Evolutionary conservation across 78 protist genomes (phyloP), one percentile per base, ranked within the genome.

Genomic region (Polysphondylium violaceum): DNA sequence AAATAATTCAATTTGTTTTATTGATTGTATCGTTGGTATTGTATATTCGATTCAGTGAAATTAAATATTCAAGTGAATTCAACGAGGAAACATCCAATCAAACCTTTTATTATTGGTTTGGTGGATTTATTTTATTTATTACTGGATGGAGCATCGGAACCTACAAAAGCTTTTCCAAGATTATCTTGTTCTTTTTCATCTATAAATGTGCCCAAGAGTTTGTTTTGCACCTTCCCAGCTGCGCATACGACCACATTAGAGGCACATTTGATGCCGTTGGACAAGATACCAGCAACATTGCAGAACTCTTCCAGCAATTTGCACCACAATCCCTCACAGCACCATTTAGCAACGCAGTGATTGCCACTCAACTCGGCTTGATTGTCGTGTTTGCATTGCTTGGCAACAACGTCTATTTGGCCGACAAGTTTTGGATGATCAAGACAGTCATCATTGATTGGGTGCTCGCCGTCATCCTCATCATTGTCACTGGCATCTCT

Each of bases 401-500:
- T 14, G 53, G 55, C 2, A 40, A 33, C 23, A 55, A 55, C 51
- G 21, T 69, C 16, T 33, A 58, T 63, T 51, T 83, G 4, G 90
- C 90, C 1, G 90, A 83, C 12, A 73, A 74, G 17, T 69, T 83
- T 55, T 83, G 90, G 90, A 44, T 83, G 76, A 41, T 58, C 6
- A 83, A 83, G 35, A 69, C 90, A 4, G 69, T 83, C 35, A 51
- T 83, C 27, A 50, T 83, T 44, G 90, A 83, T 43, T 83, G 90
- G 90, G 41, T 83, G 0, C 2, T 67, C 29, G 64, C 43, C 55
- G 60, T 72, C 11, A 27, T 83, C 0, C 35, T 61, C 2, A 19
- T 83, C 41, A 21, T 83, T 1, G 17, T 58, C 17, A 51, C 76
- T 5, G 11, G 79, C 6, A 69, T 69, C 38, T 21, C 50, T 31